Evolutionary conservation across 2,329 filamentous ascomycete genomes (phyloP), one percentile per base, ranked within the genome.

Genomic region (Colletotrichum magnum): DNA sequence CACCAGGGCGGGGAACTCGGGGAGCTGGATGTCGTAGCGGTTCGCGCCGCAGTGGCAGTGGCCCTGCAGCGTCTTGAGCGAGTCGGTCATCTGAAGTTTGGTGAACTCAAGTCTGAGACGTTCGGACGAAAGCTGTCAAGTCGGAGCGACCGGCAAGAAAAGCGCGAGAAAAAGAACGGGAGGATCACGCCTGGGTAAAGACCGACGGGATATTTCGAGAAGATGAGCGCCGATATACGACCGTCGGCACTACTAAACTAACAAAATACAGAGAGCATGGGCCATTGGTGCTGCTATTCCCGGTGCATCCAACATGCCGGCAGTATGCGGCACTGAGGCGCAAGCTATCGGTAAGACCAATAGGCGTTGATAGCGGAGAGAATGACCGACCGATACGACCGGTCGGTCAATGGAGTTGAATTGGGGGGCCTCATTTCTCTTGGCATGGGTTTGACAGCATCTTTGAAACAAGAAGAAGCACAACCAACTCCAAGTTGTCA

Each of bases 31-130:
- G 28, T 74, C 71, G 32, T 73, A 78, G 36, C 76, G 75, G 48
- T 75, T 77, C 4, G 58, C 53, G 4, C 76, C 77, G 65, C 77
- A 78, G 65, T 78, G 76, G 62, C 77, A 79, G 62, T 78, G 77
- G 16, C 75, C 76, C 24, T 58, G 63, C 36, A 63, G 69, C 15
- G 52, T 58, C 41, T 32, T 13, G 7, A 47, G 26, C 16, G 50
- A 32, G 18, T 62, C 59, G 5, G 59, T 16, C 59, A 62, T 62
- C 41, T 12, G 41, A 43, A 43, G 5, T 36, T 43, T n/a, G 41
- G 5, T 6, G 41, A 43, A n/a, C 41, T 43, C 18, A 18, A 18
- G 16, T n/a, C 15, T 18, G 6, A 4, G 6, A 36, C 12, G 10
- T 16, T 48, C 45, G 6, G 45, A 18, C n/a, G 18, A 21, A 48